A percentile compares a stretch with the other conserved stretches of the same genome.
Conservation (phyloP, 73 alveolate species). For the Diophrys sp. region DNA sequence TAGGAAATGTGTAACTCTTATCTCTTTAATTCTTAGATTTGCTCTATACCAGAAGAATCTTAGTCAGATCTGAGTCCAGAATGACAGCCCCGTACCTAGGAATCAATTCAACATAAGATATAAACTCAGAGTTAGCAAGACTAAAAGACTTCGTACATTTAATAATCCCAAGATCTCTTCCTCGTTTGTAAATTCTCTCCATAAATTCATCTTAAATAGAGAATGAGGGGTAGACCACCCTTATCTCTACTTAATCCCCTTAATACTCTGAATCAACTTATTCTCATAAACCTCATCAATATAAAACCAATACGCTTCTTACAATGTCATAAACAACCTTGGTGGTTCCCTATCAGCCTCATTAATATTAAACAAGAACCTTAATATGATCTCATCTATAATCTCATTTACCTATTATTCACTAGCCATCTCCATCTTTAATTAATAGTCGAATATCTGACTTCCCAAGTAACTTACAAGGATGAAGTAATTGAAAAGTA, state of each 20-base stretch:
- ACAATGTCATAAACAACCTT: neutral
- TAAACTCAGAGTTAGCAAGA: neutral
- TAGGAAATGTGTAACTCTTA: constrained; percentile 19
- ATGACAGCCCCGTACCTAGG: neutral
- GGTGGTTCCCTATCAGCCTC: neutral
- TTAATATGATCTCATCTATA: neutral
- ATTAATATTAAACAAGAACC: neutral
- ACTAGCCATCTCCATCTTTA: no score
- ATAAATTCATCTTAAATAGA: neutral
- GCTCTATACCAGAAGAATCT: neutral
- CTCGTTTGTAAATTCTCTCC: neutral
- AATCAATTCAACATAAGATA: neutral
- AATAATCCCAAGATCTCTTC: neutral
- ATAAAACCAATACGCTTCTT: neutral
- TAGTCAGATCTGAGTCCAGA: neutral
- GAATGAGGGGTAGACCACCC: neutral
- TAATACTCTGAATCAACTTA: neutral
- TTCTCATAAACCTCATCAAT: neutral
- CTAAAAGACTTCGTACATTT: neutral
- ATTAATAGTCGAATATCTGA: no score
- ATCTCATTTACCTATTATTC: neutral
- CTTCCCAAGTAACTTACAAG: no score
- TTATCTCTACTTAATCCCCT: neutral
- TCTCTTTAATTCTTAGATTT: neutral
- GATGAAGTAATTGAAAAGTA: no score